These are phyloP conservation scores for Podospora pseudocomata DNA, from an alignment of 495 filamentous ascomycete genomes.

Conservation along the genomic window DNA sequence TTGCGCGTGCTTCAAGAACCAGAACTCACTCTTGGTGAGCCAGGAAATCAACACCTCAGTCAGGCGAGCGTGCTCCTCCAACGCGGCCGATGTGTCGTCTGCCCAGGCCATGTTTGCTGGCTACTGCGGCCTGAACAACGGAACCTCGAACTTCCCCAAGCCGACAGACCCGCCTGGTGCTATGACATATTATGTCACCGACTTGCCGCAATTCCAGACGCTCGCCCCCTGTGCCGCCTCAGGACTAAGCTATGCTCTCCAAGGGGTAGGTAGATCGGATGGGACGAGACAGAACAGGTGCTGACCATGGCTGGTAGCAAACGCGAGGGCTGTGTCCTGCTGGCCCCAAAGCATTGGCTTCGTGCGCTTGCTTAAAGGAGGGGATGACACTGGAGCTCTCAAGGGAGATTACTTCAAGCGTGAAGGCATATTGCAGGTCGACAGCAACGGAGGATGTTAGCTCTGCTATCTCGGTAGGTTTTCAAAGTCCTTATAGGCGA, in stretches of 20 bases:
- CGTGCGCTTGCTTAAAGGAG: slow-evolving; percentile 48
- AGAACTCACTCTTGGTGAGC: slow-evolving; percentile 40
- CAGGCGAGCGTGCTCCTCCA: slow-evolving; percentile 37
- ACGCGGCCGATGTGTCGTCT: slow-evolving; percentile 42
- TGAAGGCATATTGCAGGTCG: slow-evolving; percentile 41
- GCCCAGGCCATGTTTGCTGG: slow-evolving; percentile 47
- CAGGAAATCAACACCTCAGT: slow-evolving; percentile 40
- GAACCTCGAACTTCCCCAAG: slow-evolving; percentile 43
- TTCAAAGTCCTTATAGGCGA: not conserved
- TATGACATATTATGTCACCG: slow-evolving; percentile 52
- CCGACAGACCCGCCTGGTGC: slow-evolving; percentile 44
- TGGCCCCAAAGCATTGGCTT: slow-evolving; percentile 44
- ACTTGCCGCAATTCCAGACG: slow-evolving; percentile 40
- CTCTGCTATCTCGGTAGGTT: slow-evolving; percentile 31
- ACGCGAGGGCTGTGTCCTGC: slow-evolving; percentile 38
- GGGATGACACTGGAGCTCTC: slow-evolving; percentile 37
- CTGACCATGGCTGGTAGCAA: slow-evolving; percentile 27
- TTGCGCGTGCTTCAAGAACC: slow-evolving; percentile 48
- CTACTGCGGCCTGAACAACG: slow-evolving; percentile 46
- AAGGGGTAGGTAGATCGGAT: slow-evolving; percentile 30
- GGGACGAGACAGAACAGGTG: not conserved
- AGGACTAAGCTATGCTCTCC: slow-evolving; percentile 41
- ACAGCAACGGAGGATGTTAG: slow-evolving; percentile 46
- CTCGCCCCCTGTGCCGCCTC: slow-evolving; percentile 43
- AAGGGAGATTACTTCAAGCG: slow-evolving; percentile 36